A percentile compares a stretch with the other conserved stretches of the same genome.
Conservation (phyloP, 495 filamentous ascomycete genomes). For the Aspergillus campestris region DNA sequence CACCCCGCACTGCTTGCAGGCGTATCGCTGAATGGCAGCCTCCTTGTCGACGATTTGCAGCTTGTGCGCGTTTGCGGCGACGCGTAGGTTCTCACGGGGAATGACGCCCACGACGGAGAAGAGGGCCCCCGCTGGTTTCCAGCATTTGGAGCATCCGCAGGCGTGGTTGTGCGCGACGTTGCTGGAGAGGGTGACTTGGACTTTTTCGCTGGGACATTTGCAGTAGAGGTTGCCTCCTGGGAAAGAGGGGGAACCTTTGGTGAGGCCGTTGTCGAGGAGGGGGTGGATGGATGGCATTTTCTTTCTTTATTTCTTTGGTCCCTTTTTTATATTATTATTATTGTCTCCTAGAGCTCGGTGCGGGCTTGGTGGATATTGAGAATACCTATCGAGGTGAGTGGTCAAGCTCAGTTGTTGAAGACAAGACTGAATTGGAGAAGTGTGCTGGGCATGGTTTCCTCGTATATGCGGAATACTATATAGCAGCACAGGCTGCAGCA, state of each 20-base stretch:
- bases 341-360: too few species aligned
- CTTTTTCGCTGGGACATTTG: conserved; percentile 40
- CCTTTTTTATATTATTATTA: too few species aligned
- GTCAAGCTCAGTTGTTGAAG: too few species aligned
- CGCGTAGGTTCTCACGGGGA: conserved; percentile 33
- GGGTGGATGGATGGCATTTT: conserved; percentile 45
- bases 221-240: conserved; percentile 47
- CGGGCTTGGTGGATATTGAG: too few species aligned
- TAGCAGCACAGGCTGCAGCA: too few species aligned
- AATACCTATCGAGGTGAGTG: too few species aligned
- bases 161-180: conserved; percentile 57
- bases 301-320: too few species aligned
- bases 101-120: conserved; percentile 54
- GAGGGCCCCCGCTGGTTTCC: conserved; percentile 48
- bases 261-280: conserved; percentile 47
- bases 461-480: too few species aligned
- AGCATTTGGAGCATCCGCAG: conserved; percentile 59
- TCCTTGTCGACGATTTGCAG: conserved; percentile 42
- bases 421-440: too few species aligned
- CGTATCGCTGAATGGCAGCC: conserved; percentile 49
- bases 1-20: conserved; percentile 46
- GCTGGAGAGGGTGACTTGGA: conserved; percentile 41
- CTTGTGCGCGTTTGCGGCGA: conserved; percentile 44
- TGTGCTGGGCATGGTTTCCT: too few species aligned
- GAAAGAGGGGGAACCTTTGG: conserved; percentile 36